Percentiles rank a stretch among this genome's conserved stretches.
phyloP scores from a whole-genome alignment of 1,284 basidiomycete species.

The Cystobasidiaceae sp. region DNA sequence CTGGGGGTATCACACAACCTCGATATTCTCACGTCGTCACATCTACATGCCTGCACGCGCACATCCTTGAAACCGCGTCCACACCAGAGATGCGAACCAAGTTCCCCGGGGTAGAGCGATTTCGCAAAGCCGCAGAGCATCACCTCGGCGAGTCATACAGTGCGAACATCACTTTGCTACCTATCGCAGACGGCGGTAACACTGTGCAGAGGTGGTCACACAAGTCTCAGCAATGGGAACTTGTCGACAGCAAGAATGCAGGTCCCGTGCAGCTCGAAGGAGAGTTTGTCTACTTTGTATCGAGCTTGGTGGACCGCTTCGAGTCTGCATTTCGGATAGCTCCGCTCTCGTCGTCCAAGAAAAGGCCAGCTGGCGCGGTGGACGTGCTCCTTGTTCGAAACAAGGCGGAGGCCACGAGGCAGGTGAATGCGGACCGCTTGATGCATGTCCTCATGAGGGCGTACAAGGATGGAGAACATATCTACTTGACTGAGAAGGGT shows the following conservation, averaged over 20 bases:
- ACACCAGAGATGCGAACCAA: constrained; percentile 35
- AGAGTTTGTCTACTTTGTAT: constrained; percentile 21
- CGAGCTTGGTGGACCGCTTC: constrained; percentile 26
- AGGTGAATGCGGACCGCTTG: constrained; percentile 12
- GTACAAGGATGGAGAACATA: constrained; percentile 18
- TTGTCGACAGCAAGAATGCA: background rate
- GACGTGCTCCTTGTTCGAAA: constrained; percentile 18
- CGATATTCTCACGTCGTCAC: constrained; percentile 43
- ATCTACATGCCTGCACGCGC: constrained; percentile 46
- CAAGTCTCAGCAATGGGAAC: background rate
- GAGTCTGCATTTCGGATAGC: constrained; percentile 22
- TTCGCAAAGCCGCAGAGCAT: constrained; percentile 43
- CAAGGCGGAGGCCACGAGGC: background rate
- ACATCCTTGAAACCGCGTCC: constrained; percentile 45
- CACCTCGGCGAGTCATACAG: constrained; percentile 33
- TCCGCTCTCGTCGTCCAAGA: background rate
- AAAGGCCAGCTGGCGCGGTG: constrained; percentile 10
- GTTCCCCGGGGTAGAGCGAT: constrained; percentile 44
- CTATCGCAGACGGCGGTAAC: background rate
- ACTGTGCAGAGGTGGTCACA: constrained; percentile 1
- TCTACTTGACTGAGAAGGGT: constrained; percentile 5
- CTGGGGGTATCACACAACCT: background rate
- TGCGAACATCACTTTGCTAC: background rate
- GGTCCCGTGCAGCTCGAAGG: background rate
- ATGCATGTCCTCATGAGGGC: constrained; percentile 18